Percentiles rank a stretch among this genome's conserved stretches.
These are phyloP conservation scores for Fusarium devonianum DNA, from an alignment of 2,329 filamentous ascomycete genomes.

Conservation along the genomic window DNA sequence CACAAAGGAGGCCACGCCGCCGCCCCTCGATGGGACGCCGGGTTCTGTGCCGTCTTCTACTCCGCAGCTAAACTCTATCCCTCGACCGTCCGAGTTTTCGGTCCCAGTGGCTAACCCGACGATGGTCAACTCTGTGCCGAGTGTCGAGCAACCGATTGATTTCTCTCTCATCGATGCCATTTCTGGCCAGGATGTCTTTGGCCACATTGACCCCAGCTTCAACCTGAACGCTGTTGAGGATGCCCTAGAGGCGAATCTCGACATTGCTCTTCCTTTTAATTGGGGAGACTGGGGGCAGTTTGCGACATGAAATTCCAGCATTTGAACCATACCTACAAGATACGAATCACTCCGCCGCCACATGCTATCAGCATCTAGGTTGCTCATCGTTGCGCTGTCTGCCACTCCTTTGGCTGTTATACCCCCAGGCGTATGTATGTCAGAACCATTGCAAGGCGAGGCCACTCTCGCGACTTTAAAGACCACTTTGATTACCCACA, in stretches of 20 bases:
- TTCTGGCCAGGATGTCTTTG: constrained; percentile 61
- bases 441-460: too few species aligned
- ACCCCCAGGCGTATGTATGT: too few species aligned
- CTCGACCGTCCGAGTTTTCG: constrained; percentile 27
- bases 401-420: too few species aligned
- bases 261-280: constrained; percentile 60
- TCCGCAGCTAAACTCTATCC: constrained; percentile 2
- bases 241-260: constrained; percentile 61
- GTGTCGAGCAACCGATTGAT: constrained; percentile 49
- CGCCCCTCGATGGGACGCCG: constrained; percentile 34
- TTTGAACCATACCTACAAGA: too few species aligned
- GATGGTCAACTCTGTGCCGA: constrained; percentile 39
- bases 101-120: constrained; percentile 36
- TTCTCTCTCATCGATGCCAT: constrained; percentile 53
- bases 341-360: too few species aligned
- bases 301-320: constrained; percentile 34
- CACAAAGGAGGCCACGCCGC: constrained; percentile 46
- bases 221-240: constrained; percentile 62
- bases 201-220: constrained; percentile 63
- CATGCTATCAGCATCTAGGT: too few species aligned
- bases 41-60: constrained; percentile 30
- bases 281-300: constrained; percentile 57
- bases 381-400: too few species aligned
- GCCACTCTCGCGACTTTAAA: too few species aligned
- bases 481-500: too few species aligned